Evolutionary conservation across 371 early-diverging fungal genomes (phyloP), one percentile per base, ranked within the genome.

Genomic region (Quaeritorhiza haematococci): DNA sequence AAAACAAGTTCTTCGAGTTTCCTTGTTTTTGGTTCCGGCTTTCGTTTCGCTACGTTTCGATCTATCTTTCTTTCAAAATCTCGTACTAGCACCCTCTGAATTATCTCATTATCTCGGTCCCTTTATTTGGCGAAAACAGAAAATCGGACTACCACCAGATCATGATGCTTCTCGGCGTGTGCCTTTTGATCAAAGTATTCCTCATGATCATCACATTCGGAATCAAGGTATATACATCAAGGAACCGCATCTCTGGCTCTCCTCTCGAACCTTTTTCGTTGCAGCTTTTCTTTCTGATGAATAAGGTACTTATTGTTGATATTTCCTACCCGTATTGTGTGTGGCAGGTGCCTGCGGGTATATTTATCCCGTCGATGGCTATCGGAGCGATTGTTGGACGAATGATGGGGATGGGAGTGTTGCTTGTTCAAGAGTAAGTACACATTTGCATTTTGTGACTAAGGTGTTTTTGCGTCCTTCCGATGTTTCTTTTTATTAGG

Each of bases 331-430:
- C n/a, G n/a, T n/a, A n/a, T n/a, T n/a, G n/a, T n/a, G n/a, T n/a
- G n/a, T n/a, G n/a, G n/a, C 61, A 58, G 6, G 78, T 93, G 8
- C 97, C 98, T 10, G 90, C 90, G 23, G 96, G 98, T 33, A 85
- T 92, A 2, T 95, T 96, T 67, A 80, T 93, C 23, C 95, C 96
- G 0, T 84, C 88, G 30, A 87, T 98, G 84, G 90, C 87, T 19
- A 80, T 93, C 23, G 98, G 98, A 8, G 96, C 96, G 1, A n/a
- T 84, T 27, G 86, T 85, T 58, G 98, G 98, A 2, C 80, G 98
- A 21, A 81, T 91, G 64, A 69, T 94, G 17, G 98, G 94, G 17
- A 79, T 94, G 21, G 53, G 86, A 17, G 84, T 92, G 66, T 84
- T 64, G 48, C 27, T 48, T 5, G 48, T 63, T 53, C 70, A 73